A percentile compares a stretch with the other conserved stretches of the same genome.
phyloP scores from a whole-genome alignment of 169 alveolate genomes.

The Eimeria maxima region DNA sequence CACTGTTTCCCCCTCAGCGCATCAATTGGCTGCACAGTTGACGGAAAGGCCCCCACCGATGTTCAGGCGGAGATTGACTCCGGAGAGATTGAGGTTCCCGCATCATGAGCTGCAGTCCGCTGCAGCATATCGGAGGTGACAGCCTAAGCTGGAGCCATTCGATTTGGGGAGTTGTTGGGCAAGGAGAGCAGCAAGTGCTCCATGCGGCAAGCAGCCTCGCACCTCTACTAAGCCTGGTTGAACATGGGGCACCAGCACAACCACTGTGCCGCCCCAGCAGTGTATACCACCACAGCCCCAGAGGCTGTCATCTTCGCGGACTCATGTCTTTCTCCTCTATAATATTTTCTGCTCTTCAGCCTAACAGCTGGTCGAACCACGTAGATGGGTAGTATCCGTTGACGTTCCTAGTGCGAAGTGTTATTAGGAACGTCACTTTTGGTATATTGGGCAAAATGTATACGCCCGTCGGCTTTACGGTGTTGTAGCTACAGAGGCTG shows the following conservation, averaged over 20 bases:
- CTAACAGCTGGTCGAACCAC: neutral
- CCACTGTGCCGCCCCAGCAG: neutral
- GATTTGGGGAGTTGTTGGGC: neutral
- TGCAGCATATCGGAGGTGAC: neutral
- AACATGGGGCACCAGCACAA: neutral
- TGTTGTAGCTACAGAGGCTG: neutral
- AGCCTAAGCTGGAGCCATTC: neutral
- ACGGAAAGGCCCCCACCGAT: conserved; percentile 96
- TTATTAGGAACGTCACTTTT: too few relatives aligned
- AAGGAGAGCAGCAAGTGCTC: neutral
- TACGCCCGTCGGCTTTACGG: neutral
- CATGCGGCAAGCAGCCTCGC: neutral
- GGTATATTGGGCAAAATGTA: too few relatives aligned
- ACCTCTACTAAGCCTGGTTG: neutral
- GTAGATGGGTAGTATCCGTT: neutral
- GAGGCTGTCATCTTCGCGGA: neutral
- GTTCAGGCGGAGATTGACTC: conserved; percentile 88
- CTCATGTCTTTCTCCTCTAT: conserved; percentile 7
- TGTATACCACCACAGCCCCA: neutral
- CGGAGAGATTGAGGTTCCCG: conserved; percentile 82
- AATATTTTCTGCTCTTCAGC: neutral
- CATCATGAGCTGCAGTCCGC: conserved; percentile 54
- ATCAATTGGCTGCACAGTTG: conserved; percentile 98
- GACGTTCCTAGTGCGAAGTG: neutral
- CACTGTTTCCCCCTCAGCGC: conserved; percentile 83